Evolutionary conservation across 179 eudicot species (phyloP).

Genomic region (Nepenthes alata): DNA sequence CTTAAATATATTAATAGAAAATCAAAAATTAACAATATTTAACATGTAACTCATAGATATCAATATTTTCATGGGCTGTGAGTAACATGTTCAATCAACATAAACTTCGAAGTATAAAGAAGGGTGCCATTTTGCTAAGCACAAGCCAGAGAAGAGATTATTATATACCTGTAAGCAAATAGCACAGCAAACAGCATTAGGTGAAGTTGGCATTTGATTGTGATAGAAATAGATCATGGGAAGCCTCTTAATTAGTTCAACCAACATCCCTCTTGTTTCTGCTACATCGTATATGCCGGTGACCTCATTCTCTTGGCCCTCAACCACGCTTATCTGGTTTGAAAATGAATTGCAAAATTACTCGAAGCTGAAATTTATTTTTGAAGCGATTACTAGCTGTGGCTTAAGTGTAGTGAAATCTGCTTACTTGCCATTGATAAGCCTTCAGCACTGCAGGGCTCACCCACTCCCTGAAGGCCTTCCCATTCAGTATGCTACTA

Average conservation of each 20-base stretch:
- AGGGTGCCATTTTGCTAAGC: background rate
- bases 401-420: background rate
- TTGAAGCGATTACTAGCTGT: background rate
- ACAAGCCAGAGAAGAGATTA: no score
- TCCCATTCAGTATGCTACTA: slow-evolving; percentile 58
- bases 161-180: slow-evolving; percentile 65
- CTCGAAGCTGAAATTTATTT: background rate
- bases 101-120: background rate
- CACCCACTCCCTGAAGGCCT: slow-evolving; percentile 79
- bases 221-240: slow-evolving; percentile 17
- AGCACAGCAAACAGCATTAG: slow-evolving; percentile 24
- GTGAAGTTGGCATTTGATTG: slow-evolving; percentile 5
- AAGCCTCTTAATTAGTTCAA: slow-evolving; percentile 33
- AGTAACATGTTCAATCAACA: background rate
- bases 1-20: no score
- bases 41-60: no score
- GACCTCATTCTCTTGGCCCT: slow-evolving; percentile 20
- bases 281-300: slow-evolving; percentile 41
- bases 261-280: slow-evolving; percentile 37
- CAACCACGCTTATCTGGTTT: slow-evolving; percentile 39
- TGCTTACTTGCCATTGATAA: slow-evolving; percentile 72
- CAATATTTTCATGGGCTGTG: no score
- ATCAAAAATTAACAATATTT: no score
- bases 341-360: background rate
- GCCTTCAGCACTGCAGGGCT: slow-evolving; percentile 82